phyloP scores from a whole-genome alignment of 78 protist species.

The Polysphondylium violaceum region DNA sequence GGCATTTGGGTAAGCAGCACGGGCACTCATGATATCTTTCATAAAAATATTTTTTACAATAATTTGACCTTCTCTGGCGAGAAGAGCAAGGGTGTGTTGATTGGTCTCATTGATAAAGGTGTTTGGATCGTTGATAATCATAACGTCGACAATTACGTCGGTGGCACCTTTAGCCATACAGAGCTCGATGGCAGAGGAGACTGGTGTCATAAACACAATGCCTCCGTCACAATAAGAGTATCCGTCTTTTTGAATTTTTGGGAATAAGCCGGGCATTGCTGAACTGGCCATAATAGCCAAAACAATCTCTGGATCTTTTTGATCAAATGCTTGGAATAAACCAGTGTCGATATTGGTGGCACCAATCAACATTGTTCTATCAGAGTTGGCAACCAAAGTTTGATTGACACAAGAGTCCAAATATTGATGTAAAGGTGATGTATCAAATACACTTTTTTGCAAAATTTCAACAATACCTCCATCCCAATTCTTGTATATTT shows the following conservation, averaged over 20 bases:
- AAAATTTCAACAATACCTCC: constrained; percentile 48
- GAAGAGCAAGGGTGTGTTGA: constrained; percentile 9
- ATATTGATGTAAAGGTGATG: constrained; percentile 8
- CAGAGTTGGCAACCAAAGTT: not conserved
- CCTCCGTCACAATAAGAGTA: constrained; percentile 52
- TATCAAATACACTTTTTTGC: constrained; percentile 29
- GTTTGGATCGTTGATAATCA: constrained; percentile 5
- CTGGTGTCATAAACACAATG: constrained; percentile 41
- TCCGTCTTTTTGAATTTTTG: constrained; percentile 40
- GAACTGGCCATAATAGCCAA: constrained; percentile 24
- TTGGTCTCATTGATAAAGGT: not conserved
- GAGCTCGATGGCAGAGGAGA: constrained; percentile 7
- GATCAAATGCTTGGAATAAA: constrained; percentile 5
- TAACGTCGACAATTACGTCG: constrained; percentile 41
- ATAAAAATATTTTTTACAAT: not conserved
- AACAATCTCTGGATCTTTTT: constrained; percentile 27
- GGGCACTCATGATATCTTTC: constrained; percentile 45
- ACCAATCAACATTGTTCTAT: constrained; percentile 53
- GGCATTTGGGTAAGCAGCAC: constrained; percentile 37
- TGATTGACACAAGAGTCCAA: not conserved
- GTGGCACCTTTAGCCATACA: constrained; percentile 61
- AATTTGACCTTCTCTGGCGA: constrained; percentile 21
- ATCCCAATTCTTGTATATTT: constrained; percentile 32
- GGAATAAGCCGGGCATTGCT: constrained; percentile 59
- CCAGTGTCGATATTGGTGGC: constrained; percentile 47